Evolutionary conservation across 805 yeast genomes (phyloP), one percentile per base, ranked within the genome.

Genomic region (Torulaspora indica): DNA sequence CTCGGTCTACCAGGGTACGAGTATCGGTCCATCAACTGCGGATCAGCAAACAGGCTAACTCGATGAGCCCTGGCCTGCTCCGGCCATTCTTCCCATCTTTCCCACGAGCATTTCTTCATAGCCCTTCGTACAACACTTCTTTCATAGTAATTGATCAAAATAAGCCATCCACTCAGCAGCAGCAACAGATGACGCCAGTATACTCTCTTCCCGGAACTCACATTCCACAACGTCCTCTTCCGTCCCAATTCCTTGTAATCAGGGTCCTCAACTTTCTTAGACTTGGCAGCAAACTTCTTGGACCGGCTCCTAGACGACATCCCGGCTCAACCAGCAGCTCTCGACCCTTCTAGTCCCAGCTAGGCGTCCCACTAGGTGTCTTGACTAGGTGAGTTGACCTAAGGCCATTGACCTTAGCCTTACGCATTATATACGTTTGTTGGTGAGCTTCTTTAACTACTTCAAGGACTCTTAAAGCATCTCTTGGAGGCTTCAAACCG

Each of bases 21-120:
- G 63, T 85, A 78, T 20, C 73, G 83, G 59, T 93, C 99, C 56
- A 93, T 83, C 34, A 93, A 73, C 63, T 93, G 99, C 0, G 98
- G 98, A 60, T 93, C 99, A 0, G 97, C 98, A 28, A 87, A 72
- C 9, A 93, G 50, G 0, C 77, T 77, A 23, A 85, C 70, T 45
- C 78, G 63, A 55, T 77, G 78, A 1, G 78, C 74, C 1, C 47
- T 48, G 2, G 58, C 57, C 3, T 51, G 56, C 20, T 56, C 49
- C 4, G 60, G 47, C 86, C 87, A 81, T 4, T 63, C 36, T 52
- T 82, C 88, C 90, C 91, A 84, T 0, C 60, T 61, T 2, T 64
- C 55, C 96, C 96, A 89, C 4, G 64, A 52, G 56, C 89, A 83
- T 23, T 59, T 47, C 6, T 58, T 51, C 13, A 82, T 63, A 0